phyloP scores from a whole-genome alignment of 495 filamentous ascomycete genomes.

The Podospora appendiculata region DNA sequence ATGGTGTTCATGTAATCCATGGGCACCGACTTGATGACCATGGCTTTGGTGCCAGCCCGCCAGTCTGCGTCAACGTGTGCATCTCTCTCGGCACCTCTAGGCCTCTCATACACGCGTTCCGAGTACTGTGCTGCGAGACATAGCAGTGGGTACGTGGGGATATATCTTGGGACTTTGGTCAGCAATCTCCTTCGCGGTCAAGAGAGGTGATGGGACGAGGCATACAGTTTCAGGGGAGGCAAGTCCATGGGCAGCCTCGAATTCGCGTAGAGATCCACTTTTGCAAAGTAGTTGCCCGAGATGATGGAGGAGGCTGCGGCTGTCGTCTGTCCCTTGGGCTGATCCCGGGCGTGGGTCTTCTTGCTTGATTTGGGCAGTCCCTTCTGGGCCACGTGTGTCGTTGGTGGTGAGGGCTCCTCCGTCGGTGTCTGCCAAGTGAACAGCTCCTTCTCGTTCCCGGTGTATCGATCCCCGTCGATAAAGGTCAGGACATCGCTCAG shows the following conservation, averaged over 20 bases:
- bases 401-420: slow-evolving; percentile 12
- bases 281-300: slow-evolving; percentile 58
- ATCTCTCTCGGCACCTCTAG: slow-evolving; percentile 48
- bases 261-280: slow-evolving; percentile 71
- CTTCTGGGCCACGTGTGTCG: slow-evolving; percentile 11
- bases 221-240: slow-evolving; percentile 57
- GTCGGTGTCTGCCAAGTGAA: slow-evolving; percentile 31
- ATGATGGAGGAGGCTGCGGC: slow-evolving; percentile 32
- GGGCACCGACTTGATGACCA: slow-evolving; percentile 71
- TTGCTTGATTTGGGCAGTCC: slow-evolving; percentile 18
- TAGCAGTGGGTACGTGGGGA: slow-evolving; percentile 62
- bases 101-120: slow-evolving; percentile 59
- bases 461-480: slow-evolving; percentile 61
- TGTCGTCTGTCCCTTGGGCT: slow-evolving; percentile 25
- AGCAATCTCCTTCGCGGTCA: background rate
- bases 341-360: slow-evolving; percentile 15
- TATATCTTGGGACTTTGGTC: slow-evolving; percentile 37
- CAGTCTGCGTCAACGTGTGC: slow-evolving; percentile 62
- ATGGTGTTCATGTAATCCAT: slow-evolving; percentile 70
- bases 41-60: slow-evolving; percentile 68
- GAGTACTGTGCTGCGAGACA: slow-evolving; percentile 71
- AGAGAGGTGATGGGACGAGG: slow-evolving; percentile 1
- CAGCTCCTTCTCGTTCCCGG: slow-evolving; percentile 55
- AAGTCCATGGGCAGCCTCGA: slow-evolving; percentile 62
- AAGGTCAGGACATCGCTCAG: slow-evolving; percentile 57